Evolutionary conservation across 2,329 filamentous ascomycete species (phyloP).

Genomic region (Phyllosticta paracitricarpa): DNA sequence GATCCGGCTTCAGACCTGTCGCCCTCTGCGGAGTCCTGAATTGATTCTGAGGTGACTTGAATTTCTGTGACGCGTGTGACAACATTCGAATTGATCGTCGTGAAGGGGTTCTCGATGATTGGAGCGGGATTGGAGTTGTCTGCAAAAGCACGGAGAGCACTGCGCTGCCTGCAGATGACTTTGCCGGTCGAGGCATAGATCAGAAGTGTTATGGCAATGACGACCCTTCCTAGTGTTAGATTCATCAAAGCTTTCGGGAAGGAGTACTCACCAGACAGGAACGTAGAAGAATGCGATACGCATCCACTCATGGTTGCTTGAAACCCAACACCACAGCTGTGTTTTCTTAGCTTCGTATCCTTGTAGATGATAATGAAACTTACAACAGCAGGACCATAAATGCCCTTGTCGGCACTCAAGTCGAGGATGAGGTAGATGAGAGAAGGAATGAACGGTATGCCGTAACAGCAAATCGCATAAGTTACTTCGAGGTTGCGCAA

Average conservation of each 20-base stretch:
- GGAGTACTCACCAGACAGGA: conserved; percentile 49
- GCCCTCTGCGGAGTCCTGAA: conserved; percentile 30
- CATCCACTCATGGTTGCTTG: conserved; percentile 55
- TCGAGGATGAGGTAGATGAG: conserved; percentile 57
- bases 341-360: background rate
- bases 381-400: conserved; percentile 64
- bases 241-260: background rate
- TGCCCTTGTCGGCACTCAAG: conserved; percentile 40
- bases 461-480: conserved; percentile 63
- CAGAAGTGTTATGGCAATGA: conserved; percentile 50
- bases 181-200: conserved; percentile 59
- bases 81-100: conserved; percentile 30
- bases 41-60: conserved; percentile 38
- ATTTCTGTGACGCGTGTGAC: conserved; percentile 48
- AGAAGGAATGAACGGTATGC: conserved; percentile 59
- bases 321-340: conserved; percentile 75
- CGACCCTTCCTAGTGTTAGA: conserved; percentile 25
- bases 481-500: conserved; percentile 59
- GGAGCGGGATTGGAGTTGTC: conserved; percentile 7
- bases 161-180: conserved; percentile 57
- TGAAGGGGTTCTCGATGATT: conserved; percentile 36
- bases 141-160: conserved; percentile 35
- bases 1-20: conserved; percentile 14
- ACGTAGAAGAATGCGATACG: conserved; percentile 68
- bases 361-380: conserved; percentile 12